Evolutionary conservation across 2,329 filamentous ascomycete genomes (phyloP), one percentile per base, ranked within the genome.

Genomic region (Aspergillus eucalypticola): DNA sequence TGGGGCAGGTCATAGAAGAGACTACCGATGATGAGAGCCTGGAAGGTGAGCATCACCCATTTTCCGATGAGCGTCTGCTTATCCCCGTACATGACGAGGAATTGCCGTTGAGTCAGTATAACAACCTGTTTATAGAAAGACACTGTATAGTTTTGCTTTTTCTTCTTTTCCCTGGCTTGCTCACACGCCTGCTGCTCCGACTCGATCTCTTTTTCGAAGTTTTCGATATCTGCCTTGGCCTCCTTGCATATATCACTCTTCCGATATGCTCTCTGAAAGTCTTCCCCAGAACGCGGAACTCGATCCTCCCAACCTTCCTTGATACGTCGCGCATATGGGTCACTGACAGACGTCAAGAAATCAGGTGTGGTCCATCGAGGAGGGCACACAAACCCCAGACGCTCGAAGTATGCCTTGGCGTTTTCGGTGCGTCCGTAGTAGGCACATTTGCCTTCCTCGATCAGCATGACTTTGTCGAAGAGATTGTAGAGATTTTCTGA

Each of bases 341-440:
- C 84, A 7, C 87, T 91, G 69, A 93, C 87, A 2, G 88, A 91
- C 0, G 90, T 93, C 35, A 93, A 76, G 74, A 93, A 94, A 72
- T 94, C 90, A 4, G 86, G 87, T 0, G 88, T 88, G 0, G 89
- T 92, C 83, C 88, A 86, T 13, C 90, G 83, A 21, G 86, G 82
- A 0, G 90, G 89, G 68, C 89, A 91, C 15, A 85, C 80, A 66
- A 92, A 93, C 0, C 90, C 90, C 38, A 92, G 79, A n/a, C 84
- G 77, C 51, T 87, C 75, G 64, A 93, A 92, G 70, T 90, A 93
- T 27, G 81, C 74, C 69, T 85, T 89, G 1, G 90, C 90, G 1
- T 84, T 77, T 4, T 84, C 81, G 0, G 85, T 82, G 0, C 81
- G 81, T 2, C 90, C 90, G 66, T 87, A 93, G 76, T 86, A 93